Conservation (phyloP, 257 asterid genomes). For the Hygrophila difformis region DNA sequence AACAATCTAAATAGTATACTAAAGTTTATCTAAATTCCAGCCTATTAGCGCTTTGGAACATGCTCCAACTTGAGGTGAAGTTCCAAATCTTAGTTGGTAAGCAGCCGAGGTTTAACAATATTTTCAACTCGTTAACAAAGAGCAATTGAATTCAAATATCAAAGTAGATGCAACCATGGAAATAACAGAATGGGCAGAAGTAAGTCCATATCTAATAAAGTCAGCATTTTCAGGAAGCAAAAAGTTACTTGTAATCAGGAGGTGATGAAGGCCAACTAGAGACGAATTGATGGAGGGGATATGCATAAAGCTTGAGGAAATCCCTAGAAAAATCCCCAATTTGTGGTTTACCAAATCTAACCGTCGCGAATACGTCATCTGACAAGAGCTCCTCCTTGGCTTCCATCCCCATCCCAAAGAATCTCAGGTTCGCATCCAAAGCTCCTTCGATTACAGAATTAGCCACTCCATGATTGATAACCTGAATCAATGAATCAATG, state of each 20-base stretch:
- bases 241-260: conserved; percentile 21
- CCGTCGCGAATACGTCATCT: conserved; percentile 18
- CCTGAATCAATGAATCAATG: conserved; percentile 1
- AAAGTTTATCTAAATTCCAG: too few relatives aligned
- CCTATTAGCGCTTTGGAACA: too few relatives aligned
- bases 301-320: conserved; percentile 25
- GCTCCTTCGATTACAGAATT: conserved; percentile 28
- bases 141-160: too few relatives aligned
- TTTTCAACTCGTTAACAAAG: too few relatives aligned
- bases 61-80: too few relatives aligned
- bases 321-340: conserved; percentile 20
- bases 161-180: too few relatives aligned
- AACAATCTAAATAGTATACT: too few relatives aligned
- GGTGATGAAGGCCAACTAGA: conserved; percentile 28
- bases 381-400: conserved; percentile 22
- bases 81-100: too few relatives aligned
- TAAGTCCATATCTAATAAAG: background rate
- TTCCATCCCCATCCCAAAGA: conserved; percentile 21
- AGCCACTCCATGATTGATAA: conserved; percentile 9
- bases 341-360: conserved; percentile 15
- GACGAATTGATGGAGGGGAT: conserved; percentile 22
- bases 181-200: background rate
- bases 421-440: conserved; percentile 20
- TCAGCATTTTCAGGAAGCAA: too few relatives aligned
- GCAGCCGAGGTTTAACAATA: too few relatives aligned